phyloP scores from a whole-genome alignment of 208 protist genomes.

The Crithidia mellificae region DNA sequence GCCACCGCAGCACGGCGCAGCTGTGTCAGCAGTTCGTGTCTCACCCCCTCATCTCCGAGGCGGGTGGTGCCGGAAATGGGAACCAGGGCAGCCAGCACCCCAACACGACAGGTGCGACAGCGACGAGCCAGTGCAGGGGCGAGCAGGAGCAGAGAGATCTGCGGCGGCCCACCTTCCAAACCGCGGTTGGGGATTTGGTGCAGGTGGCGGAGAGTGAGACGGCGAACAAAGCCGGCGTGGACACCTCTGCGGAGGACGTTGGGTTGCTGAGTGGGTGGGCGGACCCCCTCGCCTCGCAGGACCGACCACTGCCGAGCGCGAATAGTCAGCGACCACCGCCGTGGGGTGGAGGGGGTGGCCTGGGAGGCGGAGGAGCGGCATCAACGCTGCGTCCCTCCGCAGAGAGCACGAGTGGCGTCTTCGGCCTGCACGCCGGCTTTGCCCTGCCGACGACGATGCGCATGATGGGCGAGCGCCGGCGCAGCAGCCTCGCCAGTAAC shows the following conservation, averaged over 20 bases:
- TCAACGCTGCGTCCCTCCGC: background rate
- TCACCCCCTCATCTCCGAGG: slow-evolving; percentile 1
- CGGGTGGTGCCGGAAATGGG: background rate
- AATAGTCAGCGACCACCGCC: background rate
- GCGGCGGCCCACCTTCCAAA: background rate
- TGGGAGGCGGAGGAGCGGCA: too few relatives aligned
- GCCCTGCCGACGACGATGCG: slow-evolving; percentile 18
- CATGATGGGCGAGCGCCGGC: background rate
- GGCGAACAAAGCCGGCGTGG: background rate
- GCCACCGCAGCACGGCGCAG: slow-evolving; percentile 6
- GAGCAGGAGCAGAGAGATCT: too few relatives aligned
- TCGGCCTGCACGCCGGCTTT: slow-evolving; percentile 3
- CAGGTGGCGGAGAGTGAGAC: background rate
- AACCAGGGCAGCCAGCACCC: too few relatives aligned
- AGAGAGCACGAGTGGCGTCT: background rate
- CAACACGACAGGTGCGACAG: slow-evolving; percentile 1
- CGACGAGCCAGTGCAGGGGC: too few relatives aligned
- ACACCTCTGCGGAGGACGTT: background rate
- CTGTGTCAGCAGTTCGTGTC: slow-evolving; percentile 29
- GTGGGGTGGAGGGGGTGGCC: too few relatives aligned
- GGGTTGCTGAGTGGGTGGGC: slow-evolving; percentile 4
- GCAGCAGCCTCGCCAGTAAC: background rate
- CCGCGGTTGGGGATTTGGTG: background rate
- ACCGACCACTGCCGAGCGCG: background rate
- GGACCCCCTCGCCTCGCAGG: background rate